Percentiles rank a stretch among this genome's conserved stretches.
phyloP scores from a whole-genome alignment of 805 yeast genomes.

The Cyberlindnera mycetangii region DNA sequence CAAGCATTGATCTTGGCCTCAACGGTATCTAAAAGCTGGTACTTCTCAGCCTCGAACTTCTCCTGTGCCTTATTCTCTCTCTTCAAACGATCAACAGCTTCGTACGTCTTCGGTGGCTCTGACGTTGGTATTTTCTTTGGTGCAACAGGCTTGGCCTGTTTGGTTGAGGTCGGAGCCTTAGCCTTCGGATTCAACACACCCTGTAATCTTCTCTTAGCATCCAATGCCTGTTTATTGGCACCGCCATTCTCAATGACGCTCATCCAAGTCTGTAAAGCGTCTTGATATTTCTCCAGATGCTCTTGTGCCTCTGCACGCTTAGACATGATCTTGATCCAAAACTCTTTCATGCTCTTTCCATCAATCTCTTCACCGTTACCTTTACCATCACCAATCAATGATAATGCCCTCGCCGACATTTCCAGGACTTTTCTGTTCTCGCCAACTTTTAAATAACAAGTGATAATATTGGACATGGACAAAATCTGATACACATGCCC shows the following conservation, averaged over 20 bases:
- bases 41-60: constrained; percentile 53
- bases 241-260: constrained; percentile 65
- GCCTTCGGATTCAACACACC: constrained; percentile 57
- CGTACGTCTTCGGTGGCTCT: constrained; percentile 23
- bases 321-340: constrained; percentile 69
- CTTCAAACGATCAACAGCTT: constrained; percentile 52
- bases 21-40: constrained; percentile 60
- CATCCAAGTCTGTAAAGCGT: constrained; percentile 61
- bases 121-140: constrained; percentile 14
- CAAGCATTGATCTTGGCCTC: constrained; percentile 53
- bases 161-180: constrained; percentile 23
- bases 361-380: constrained; percentile 42
- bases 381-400: constrained; percentile 34
- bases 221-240: constrained; percentile 61
- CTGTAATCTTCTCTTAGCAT: constrained; percentile 78
- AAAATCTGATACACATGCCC: constrained; percentile 65
- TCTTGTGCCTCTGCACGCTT: constrained; percentile 85
- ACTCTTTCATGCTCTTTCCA: constrained; percentile 56
- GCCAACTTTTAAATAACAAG: constrained; percentile 66
- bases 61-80: constrained; percentile 44
- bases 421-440: constrained; percentile 43
- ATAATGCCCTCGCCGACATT: constrained; percentile 30
- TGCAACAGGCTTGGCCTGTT: constrained; percentile 3
- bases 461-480: constrained; percentile 72
- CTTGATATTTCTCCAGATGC: constrained; percentile 64